Evolutionary conservation across 2,329 filamentous ascomycete genomes (phyloP), one percentile per base, ranked within the genome.

Genomic region (Endoconidiophora polonica): DNA sequence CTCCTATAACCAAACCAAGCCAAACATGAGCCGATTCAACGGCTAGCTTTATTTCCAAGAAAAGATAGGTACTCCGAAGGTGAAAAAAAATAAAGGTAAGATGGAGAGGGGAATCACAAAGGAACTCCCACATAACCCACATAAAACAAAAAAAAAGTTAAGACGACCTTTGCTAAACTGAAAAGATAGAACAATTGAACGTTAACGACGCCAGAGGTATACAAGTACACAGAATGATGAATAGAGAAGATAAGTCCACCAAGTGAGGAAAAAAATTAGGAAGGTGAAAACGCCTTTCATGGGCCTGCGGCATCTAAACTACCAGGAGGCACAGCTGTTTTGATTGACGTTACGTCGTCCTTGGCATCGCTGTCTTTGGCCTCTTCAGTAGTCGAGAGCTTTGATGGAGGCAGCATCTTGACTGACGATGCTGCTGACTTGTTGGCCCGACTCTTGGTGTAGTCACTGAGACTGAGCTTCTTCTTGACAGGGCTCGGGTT

Each of bases 391-490:
- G 26, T 18, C 14, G 46, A 16, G 36, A 52, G 18, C 39, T 52
- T 52, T 14, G 48, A 46, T 18, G 22, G 12, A 10, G 48, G 14
- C 3, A 49, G 40, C 23, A 40, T 12, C 39, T 52, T 52, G 44
- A 45, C 59, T 55, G 36, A 56, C 55, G 2, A 59, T 52, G 7
- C 60, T 59, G 69, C 69, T n/a, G 48, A 48, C 58, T 76, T 79
- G 57, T 71, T 73, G 64, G 71, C 68, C 46, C 73, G 67, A 55
- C 72, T 75, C 59, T 75, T 77, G 6, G 69, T 74, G 57, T 82
- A 82, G 58, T 81, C 78, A 57, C 76, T 81, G 2, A 81, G 61
- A 55, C 75, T 81, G 37, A 82, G 63, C 67, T 82, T 81, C 46
- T 50, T 50, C 63, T 79, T 80, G 29, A 77, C 65, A 2, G 78